Evolutionary conservation across 2,329 filamentous ascomycete species (phyloP).

Genomic region (Simplicillium aogashimaense): DNA sequence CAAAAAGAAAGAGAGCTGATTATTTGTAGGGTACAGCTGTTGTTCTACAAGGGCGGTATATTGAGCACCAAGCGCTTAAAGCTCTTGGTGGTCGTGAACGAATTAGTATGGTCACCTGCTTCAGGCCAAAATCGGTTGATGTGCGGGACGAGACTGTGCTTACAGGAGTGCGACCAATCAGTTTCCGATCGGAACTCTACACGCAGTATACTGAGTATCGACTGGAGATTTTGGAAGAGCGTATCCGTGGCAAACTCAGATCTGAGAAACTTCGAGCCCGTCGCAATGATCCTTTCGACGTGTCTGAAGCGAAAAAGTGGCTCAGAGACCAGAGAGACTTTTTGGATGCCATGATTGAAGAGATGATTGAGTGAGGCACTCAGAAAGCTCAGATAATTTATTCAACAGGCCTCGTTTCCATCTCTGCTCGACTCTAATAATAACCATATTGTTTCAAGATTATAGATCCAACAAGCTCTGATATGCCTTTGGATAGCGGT

Average conservation of each 20-base stretch:
- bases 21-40: constrained; percentile 46
- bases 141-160: constrained; percentile 51
- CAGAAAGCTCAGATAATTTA: no score
- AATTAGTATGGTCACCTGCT: constrained; percentile 57
- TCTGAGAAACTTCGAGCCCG: constrained; percentile 8
- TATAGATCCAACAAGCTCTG: no score
- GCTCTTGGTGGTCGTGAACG: constrained; percentile 49
- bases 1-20: no score
- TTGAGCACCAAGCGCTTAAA: constrained; percentile 52
- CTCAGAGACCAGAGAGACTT: constrained; percentile 14
- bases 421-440: no score
- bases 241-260: constrained; percentile 17
- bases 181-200: constrained; percentile 47
- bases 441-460: no score
- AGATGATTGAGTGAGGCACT: neutral
- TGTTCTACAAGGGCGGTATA: constrained; percentile 58
- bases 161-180: constrained; percentile 48
- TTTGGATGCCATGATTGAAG: constrained; percentile 12
- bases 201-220: constrained; percentile 53
- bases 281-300: constrained; percentile 9
- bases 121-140: constrained; percentile 45
- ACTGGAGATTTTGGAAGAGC: constrained; percentile 51
- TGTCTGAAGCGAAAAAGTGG: constrained; percentile 8
- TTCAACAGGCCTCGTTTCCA: no score
- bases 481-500: no score